These are phyloP conservation scores for Setaria italica DNA, from an alignment of 202 grass and related monocot genomes.

Conservation along the genomic window DNA sequence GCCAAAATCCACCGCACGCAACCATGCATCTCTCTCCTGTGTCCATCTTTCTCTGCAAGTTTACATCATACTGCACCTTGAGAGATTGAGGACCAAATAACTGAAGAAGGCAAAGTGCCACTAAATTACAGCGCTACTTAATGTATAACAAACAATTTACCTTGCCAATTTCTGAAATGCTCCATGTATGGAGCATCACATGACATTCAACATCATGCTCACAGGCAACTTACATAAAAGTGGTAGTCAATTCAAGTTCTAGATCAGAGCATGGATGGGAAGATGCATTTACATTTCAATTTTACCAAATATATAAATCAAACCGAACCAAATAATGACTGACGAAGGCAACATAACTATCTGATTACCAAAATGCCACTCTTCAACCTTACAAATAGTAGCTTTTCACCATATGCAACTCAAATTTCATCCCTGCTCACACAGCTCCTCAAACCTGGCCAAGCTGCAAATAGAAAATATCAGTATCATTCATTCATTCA, in stretches of 20 bases:
- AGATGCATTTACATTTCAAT: slow-evolving; percentile 1
- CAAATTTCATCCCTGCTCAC: slow-evolving; percentile 47
- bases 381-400: slow-evolving; percentile 20
- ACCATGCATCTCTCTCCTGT: background rate
- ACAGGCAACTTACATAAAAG: background rate
- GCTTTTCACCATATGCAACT: slow-evolving; percentile 1
- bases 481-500: slow-evolving; percentile 11
- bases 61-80: background rate
- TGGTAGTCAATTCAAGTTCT: slow-evolving; percentile 14
- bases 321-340: slow-evolving; percentile 7
- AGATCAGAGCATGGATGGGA: slow-evolving; percentile 21
- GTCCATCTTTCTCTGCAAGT: background rate
- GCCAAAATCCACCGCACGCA: background rate
- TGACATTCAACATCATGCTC: background rate
- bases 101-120: background rate
- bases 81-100: background rate
- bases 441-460: slow-evolving; percentile 64
- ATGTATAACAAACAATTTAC: background rate
- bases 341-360: background rate
- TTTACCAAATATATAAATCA: slow-evolving; percentile 6
- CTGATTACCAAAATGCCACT: slow-evolving; percentile 3
- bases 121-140: slow-evolving; percentile 9
- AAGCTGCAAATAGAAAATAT: slow-evolving; percentile 58
- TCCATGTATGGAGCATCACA: background rate
- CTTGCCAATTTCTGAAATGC: background rate